phyloP scores from a whole-genome alignment of 177 flowering plant species.

The Vitis hybrid region DNA sequence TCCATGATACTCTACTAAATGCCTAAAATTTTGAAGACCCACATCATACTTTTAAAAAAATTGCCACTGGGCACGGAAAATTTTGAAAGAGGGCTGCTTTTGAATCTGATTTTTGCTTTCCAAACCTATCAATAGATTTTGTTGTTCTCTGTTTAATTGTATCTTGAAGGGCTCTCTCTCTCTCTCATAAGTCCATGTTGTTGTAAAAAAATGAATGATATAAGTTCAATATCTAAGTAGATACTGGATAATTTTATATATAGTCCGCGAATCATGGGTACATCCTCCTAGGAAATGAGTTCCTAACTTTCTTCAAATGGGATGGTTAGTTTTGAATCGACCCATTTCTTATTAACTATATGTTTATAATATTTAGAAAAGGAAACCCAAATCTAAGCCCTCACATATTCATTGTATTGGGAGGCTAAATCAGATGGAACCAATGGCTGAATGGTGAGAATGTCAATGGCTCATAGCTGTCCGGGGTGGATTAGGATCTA shows the following conservation, averaged over 20 bases:
- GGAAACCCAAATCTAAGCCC: neutral
- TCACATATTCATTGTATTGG: neutral
- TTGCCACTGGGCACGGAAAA: constrained; percentile 9
- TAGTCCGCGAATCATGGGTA: neutral
- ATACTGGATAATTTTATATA: neutral
- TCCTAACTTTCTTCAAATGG: neutral
- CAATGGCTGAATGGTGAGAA: neutral
- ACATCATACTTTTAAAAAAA: neutral
- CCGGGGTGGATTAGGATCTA: neutral
- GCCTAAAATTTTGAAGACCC: constrained; percentile 4
- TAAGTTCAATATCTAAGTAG: no score
- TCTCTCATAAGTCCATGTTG: no score
- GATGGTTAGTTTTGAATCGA: neutral
- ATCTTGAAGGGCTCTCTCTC: no score
- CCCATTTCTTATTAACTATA: neutral
- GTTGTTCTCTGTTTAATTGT: no score
- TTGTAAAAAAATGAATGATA: no score
- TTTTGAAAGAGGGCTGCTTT: neutral
- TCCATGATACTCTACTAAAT: no score
- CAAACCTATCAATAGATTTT: no score
- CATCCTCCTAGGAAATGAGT: neutral
- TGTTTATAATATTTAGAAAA: neutral
- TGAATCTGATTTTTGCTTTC: neutral
- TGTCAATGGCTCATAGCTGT: neutral
- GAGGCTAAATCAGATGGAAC: neutral